phyloP scores from a whole-genome alignment of 2,329 filamentous ascomycete genomes.

The Aspergillus sp. region DNA sequence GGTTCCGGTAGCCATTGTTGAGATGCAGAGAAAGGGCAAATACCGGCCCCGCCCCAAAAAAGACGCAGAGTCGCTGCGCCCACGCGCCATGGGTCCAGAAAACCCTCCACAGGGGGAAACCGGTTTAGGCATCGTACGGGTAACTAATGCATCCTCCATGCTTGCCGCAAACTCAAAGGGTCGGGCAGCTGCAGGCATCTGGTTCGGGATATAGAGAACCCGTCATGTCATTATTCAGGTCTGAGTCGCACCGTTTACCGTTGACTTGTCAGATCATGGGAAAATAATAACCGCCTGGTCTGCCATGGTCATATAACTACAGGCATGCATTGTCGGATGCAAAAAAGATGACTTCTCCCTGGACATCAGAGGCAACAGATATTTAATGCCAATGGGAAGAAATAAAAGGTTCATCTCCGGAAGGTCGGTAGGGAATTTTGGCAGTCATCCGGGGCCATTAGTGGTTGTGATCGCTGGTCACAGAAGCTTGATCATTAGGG shows the following conservation, averaged over 20 bases:
- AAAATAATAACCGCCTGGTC: too few species aligned
- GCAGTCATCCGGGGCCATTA: neutral
- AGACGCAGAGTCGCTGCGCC: neutral
- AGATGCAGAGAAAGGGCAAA: neutral
- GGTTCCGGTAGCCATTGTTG: too few species aligned
- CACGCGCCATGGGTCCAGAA: neutral
- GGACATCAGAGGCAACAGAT: neutral
- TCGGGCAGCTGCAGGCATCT: slow-evolving; percentile 1
- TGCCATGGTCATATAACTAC: too few species aligned
- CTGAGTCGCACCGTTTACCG: slow-evolving; percentile 6
- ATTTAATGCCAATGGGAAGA: too few species aligned
- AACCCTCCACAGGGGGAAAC: neutral
- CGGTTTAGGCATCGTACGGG: neutral
- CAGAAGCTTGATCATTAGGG: neutral
- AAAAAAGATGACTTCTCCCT: neutral
- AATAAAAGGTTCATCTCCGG: too few species aligned
- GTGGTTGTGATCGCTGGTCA: neutral
- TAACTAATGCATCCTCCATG: neutral
- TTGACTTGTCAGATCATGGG: neutral
- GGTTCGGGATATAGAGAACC: neutral
- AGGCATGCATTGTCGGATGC: too few species aligned
- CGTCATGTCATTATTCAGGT: neutral
- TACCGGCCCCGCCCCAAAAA: neutral
- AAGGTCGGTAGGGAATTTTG: neutral
- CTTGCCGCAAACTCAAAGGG: neutral